Conservation (phyloP, 108 stramenopile genomes). For the Schizochytrium sp. region DNA sequence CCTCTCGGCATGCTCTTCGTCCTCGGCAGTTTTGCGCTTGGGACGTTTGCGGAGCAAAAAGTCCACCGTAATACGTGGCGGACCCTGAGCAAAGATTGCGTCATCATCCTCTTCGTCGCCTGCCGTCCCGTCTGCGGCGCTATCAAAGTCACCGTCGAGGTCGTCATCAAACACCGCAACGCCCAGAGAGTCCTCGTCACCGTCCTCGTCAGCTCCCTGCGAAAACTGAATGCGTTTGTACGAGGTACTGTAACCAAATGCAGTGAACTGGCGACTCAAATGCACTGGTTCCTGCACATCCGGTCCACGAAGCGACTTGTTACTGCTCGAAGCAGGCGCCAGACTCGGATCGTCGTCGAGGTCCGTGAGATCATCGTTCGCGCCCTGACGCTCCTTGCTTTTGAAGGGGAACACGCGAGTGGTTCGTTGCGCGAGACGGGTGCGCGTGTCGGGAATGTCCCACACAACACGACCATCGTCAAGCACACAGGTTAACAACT, state of each 20-base stretch:
- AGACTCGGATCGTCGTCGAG: not conserved
- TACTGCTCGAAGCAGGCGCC: not conserved
- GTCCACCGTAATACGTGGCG: not conserved
- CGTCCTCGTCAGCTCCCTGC: not conserved
- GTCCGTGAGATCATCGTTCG: not conserved
- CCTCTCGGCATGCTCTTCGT: not conserved
- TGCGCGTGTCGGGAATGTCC: not conserved
- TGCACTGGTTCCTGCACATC: not conserved
- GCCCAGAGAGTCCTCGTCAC: not conserved
- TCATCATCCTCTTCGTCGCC: not conserved
- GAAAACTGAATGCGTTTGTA: conserved; percentile 17
- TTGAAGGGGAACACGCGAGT: not conserved
- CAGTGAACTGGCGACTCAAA: not conserved
- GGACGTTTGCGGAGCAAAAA: not conserved
- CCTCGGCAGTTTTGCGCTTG: not conserved
- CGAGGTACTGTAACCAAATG: not conserved
- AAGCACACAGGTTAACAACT: not conserved
- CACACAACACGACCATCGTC: not conserved
- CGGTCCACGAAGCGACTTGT: not conserved
- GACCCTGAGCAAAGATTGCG: not conserved
- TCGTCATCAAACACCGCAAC: not conserved
- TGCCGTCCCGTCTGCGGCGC: not conserved
- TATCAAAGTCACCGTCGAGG: not conserved
- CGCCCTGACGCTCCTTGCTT: conserved; percentile 5
- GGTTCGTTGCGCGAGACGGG: not conserved